These are phyloP conservation scores for Haplosporangium gracile DNA, from an alignment of 192 early-diverging fungal genomes.

Conservation along the genomic window DNA sequence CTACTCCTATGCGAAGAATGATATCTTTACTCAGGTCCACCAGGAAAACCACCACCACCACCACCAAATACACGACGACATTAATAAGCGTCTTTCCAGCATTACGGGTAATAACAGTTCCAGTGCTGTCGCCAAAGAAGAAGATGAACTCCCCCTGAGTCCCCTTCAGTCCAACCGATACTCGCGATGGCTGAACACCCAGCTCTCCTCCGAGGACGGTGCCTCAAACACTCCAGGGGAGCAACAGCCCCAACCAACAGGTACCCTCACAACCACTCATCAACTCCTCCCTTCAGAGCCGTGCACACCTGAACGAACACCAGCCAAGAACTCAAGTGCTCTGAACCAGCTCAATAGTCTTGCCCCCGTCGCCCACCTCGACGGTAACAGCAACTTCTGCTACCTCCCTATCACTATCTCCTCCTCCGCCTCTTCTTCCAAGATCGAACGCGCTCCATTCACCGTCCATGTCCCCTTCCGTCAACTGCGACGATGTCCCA, in stretches of 20 bases:
- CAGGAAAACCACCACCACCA: background rate
- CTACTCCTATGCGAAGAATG: background rate
- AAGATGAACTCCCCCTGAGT: conserved; percentile 34
- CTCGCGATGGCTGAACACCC: conserved; percentile 34
- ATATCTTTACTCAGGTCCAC: background rate
- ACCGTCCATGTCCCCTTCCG: background rate
- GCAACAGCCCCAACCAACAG: background rate
- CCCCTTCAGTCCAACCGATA: conserved; percentile 23
- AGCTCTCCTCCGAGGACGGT: conserved; percentile 30
- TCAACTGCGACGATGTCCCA: conserved; percentile 12
- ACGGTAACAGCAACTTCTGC: background rate
- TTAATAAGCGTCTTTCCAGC: background rate
- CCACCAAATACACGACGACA: background rate
- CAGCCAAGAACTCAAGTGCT: background rate
- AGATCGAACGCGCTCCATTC: background rate
- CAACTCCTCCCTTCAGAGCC: conserved; percentile 28
- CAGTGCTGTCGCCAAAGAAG: conserved; percentile 4
- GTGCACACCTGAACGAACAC: conserved; percentile 16
- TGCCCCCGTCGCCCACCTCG: background rate
- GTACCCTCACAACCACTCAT: background rate
- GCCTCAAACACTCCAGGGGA: conserved; percentile 1
- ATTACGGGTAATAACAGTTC: background rate
- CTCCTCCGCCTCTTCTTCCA: background rate
- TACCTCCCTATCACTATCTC: background rate
- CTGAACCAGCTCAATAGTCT: background rate